Evolutionary conservation across 2,329 filamentous ascomycete species (phyloP).

Genomic region (Paraphaeosphaeria minitans): DNA sequence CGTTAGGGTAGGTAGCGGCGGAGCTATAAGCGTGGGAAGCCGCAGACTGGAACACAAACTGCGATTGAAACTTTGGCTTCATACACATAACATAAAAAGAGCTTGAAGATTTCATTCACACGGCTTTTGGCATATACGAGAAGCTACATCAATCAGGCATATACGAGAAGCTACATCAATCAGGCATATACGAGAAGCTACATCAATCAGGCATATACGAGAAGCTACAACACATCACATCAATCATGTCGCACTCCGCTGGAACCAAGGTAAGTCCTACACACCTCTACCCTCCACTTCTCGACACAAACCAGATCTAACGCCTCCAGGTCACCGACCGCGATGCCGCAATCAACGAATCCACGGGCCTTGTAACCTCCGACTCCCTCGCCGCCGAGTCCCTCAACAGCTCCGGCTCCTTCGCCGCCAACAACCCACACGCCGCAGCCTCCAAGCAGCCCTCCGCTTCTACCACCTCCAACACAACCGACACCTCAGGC

Average conservation of each 20-base stretch:
- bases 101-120: too few relatives aligned
- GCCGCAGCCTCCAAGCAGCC: slow-evolving; percentile 57
- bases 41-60: too few relatives aligned
- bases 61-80: too few relatives aligned
- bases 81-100: too few relatives aligned
- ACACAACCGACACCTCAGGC: slow-evolving; percentile 61
- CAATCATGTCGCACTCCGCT: slow-evolving; percentile 1
- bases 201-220: background rate
- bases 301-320: background rate
- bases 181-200: background rate
- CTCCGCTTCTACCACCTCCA: slow-evolving; percentile 60
- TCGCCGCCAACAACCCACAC: slow-evolving; percentile 63
- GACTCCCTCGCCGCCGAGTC: slow-evolving; percentile 82
- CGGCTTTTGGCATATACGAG: too few relatives aligned
- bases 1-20: background rate
- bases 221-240: background rate
- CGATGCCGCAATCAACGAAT: slow-evolving; percentile 60
- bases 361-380: slow-evolving; percentile 65
- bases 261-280: background rate
- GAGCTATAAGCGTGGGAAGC: background rate
- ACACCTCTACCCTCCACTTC: too few relatives aligned
- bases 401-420: slow-evolving; percentile 62
- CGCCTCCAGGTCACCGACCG: slow-evolving; percentile 54
- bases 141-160: too few relatives aligned
- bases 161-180: background rate